These are phyloP conservation scores for Neurospora pannonica DNA, from an alignment of 495 filamentous ascomycete genomes.

Conservation along the genomic window DNA sequence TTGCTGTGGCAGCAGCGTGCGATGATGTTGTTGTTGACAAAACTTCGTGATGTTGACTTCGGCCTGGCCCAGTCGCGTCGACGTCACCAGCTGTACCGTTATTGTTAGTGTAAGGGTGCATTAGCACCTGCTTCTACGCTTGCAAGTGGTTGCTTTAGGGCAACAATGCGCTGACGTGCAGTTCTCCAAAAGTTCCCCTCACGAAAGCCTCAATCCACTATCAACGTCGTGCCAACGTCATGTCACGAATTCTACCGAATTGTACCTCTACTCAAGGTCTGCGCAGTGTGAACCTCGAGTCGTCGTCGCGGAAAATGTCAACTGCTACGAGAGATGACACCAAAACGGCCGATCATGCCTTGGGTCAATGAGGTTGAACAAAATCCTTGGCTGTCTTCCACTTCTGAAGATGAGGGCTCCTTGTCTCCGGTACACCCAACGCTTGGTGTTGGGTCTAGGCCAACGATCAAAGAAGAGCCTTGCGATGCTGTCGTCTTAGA, in stretches of 20 bases:
- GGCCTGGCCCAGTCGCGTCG: not conserved
- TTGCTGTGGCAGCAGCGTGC: not conserved
- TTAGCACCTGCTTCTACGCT: not conserved
- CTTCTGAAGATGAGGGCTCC: not conserved
- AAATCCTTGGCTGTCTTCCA: not conserved
- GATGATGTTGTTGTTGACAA: not conserved
- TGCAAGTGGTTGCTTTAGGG: not conserved
- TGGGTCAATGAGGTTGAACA: not conserved
- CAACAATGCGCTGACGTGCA: not conserved
- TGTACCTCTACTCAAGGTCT: not conserved
- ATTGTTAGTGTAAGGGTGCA: not conserved
- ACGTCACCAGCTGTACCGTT: not conserved
- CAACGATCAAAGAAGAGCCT: not conserved
- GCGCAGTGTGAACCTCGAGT: not conserved
- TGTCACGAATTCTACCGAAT: not conserved
- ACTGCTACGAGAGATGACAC: not conserved
- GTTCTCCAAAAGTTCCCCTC: not conserved
- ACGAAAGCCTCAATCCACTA: not conserved
- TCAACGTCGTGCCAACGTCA: not conserved
- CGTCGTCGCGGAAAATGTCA: not conserved
- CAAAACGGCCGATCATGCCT: not conserved
- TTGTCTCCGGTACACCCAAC: too few relatives aligned
- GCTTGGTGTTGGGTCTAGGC: not conserved
- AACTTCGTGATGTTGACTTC: not conserved
- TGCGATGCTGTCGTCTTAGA: not conserved